A percentile compares a stretch with the other conserved stretches of the same genome.
Evolutionary conservation across 2,329 filamentous ascomycete species (phyloP).

Genomic region (Xylariaceae sp.): DNA sequence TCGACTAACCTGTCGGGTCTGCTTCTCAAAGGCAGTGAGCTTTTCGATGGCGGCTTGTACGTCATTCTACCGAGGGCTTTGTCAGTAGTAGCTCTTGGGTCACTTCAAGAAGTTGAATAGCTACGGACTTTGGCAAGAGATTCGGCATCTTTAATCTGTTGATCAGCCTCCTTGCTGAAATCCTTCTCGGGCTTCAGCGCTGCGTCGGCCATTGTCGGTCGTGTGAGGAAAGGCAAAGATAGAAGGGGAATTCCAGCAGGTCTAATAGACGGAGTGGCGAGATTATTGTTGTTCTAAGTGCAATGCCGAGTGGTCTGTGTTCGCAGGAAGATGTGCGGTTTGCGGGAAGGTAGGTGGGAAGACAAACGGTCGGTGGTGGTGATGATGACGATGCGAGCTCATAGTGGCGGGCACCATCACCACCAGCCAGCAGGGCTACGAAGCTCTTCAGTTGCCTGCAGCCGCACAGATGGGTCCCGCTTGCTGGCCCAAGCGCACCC

Average conservation of each 20-base stretch:
- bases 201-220: constrained; percentile 70
- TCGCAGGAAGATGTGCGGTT: no score
- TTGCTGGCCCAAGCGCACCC: constrained; percentile 5
- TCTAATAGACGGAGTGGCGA: no score
- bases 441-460: constrained; percentile 20
- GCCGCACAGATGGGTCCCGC: constrained; percentile 3
- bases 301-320: background rate
- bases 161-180: constrained; percentile 94
- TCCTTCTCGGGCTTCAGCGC: constrained; percentile 95
- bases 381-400: constrained; percentile 15
- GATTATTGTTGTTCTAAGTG: no score
- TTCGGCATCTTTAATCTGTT: constrained; percentile 85
- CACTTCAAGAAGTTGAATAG: constrained; percentile 6
- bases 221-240: background rate
- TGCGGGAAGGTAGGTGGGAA: no score
- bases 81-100: constrained; percentile 3
- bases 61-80: constrained; percentile 54
- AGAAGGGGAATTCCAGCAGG: background rate
- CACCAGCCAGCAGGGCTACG: constrained; percentile 19
- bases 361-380: constrained; percentile 1
- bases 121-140: constrained; percentile 72
- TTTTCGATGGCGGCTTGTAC: constrained; percentile 89
- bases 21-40: constrained; percentile 87
- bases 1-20: constrained; percentile 77
- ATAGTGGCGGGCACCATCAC: no score